A percentile compares a stretch with the other conserved stretches of the same genome.
Evolutionary conservation across 768 basidiomycete species (phyloP).

Genomic region (Tricholoma matsutake): DNA sequence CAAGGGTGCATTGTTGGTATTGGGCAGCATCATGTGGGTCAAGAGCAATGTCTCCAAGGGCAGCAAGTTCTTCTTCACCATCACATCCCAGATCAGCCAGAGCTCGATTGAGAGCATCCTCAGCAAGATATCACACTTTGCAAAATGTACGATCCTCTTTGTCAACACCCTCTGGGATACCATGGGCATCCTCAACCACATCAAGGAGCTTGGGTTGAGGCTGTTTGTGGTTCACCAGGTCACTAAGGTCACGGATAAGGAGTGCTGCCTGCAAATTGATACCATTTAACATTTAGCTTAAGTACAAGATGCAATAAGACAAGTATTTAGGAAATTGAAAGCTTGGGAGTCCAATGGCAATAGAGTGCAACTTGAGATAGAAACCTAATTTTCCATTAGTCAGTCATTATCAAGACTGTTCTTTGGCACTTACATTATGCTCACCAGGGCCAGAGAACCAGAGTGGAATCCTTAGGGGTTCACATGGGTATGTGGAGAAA

Average conservation of each 20-base stretch:
- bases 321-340: neutral
- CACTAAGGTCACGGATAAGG: constrained; percentile 73
- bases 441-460: neutral
- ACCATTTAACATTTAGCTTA: constrained; percentile 51
- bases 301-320: neutral
- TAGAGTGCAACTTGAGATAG: neutral
- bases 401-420: neutral
- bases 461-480: neutral
- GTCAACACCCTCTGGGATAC: too few relatives aligned
- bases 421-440: neutral
- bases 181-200: constrained; percentile 67
- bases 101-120: too few relatives aligned
- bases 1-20: too few relatives aligned
- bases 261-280: constrained; percentile 84
- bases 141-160: too few relatives aligned
- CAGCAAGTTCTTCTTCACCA: too few relatives aligned
- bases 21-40: too few relatives aligned
- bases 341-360: neutral
- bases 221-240: constrained; percentile 76
- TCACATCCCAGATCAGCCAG: too few relatives aligned
- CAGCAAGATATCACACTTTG: too few relatives aligned
- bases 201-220: constrained; percentile 76
- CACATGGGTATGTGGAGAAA: neutral
- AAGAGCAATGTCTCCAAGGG: too few relatives aligned
- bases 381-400: neutral